These are phyloP conservation scores for Sclerotinia glacialis DNA, from an alignment of 2,329 filamentous ascomycete species.

Conservation along the genomic window DNA sequence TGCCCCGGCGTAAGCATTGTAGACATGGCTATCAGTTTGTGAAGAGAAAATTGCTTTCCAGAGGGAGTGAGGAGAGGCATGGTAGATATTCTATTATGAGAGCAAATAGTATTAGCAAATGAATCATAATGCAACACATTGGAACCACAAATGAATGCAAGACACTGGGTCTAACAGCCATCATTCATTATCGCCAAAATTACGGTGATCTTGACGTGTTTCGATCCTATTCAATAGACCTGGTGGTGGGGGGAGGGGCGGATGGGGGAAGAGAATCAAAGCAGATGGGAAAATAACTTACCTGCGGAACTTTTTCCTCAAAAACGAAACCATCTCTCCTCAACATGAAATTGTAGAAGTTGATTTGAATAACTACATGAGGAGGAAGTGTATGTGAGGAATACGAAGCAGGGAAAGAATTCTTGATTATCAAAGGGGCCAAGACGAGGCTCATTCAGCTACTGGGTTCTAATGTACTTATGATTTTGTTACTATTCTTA, in stretches of 20 bases:
- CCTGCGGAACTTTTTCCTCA: conserved; percentile 17
- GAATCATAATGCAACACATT: neutral
- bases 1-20: conserved; percentile 37
- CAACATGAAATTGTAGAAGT: neutral
- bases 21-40: conserved; percentile 40
- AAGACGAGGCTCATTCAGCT: conserved; percentile 18
- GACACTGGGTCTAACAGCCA: neutral
- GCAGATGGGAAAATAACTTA: neutral
- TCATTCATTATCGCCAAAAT: neutral
- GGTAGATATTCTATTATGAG: conserved; percentile 19
- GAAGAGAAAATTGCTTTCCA: conserved; percentile 38
- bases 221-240: conserved; percentile 1
- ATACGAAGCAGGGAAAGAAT: neutral
- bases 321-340: conserved; percentile 18
- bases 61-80: conserved; percentile 33
- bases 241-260: conserved; percentile 1
- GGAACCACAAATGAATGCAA: conserved; percentile 18
- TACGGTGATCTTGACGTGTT: conserved; percentile 2
- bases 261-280: neutral
- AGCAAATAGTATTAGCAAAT: conserved; percentile 13
- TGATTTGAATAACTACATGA: neutral
- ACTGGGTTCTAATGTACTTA: neutral
- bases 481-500: conserved; percentile 3
- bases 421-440: neutral
- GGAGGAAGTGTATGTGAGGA: neutral